These are phyloP conservation scores for Trichoderma lentiforme DNA, from an alignment of 2,329 filamentous ascomycete genomes.

Conservation along the genomic window DNA sequence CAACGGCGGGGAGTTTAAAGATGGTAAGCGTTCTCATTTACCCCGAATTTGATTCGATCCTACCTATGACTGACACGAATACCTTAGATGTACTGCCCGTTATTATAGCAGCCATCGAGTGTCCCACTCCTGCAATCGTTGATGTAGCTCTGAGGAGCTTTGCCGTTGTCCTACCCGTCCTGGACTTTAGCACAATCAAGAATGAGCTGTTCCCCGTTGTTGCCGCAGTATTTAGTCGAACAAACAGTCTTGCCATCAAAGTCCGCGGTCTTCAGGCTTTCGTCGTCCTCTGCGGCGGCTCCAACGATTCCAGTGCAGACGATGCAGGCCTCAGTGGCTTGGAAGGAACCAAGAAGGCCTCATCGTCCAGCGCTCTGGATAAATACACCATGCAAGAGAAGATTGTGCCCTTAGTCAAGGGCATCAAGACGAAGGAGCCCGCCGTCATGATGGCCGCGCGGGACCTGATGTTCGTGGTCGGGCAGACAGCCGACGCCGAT, in stretches of 20 bases:
- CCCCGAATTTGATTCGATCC: neutral
- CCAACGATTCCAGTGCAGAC: conserved; percentile 46
- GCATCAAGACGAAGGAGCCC: conserved; percentile 96
- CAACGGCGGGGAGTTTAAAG: conserved; percentile 89
- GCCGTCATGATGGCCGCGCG: conserved; percentile 95
- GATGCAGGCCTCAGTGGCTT: conserved; percentile 73
- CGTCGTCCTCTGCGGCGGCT: conserved; percentile 81
- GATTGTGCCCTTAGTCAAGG: conserved; percentile 83
- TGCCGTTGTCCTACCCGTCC: conserved; percentile 74
- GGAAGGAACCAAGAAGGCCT: conserved; percentile 57
- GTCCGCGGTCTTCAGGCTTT: conserved; percentile 89
- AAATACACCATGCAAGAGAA: conserved; percentile 99
- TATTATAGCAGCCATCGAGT: conserved; percentile 78
- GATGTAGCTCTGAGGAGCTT: conserved; percentile 80
- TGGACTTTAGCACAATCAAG: conserved; percentile 96
- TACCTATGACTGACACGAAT: neutral
- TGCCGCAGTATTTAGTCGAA: conserved; percentile 85
- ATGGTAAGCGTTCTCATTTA: conserved; percentile 55
- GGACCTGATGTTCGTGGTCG: conserved; percentile 79
- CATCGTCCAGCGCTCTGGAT: conserved; percentile 77
- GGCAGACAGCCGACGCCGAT: conserved; percentile 76
- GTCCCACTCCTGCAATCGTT: conserved; percentile 81
- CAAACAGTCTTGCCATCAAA: conserved; percentile 91
- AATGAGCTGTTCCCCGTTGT: conserved; percentile 94
- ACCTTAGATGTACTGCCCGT: conserved; percentile 78